Evolutionary conservation across 2,329 filamentous ascomycete genomes (phyloP).

Genomic region (Coleophoma cylindrospora): DNA sequence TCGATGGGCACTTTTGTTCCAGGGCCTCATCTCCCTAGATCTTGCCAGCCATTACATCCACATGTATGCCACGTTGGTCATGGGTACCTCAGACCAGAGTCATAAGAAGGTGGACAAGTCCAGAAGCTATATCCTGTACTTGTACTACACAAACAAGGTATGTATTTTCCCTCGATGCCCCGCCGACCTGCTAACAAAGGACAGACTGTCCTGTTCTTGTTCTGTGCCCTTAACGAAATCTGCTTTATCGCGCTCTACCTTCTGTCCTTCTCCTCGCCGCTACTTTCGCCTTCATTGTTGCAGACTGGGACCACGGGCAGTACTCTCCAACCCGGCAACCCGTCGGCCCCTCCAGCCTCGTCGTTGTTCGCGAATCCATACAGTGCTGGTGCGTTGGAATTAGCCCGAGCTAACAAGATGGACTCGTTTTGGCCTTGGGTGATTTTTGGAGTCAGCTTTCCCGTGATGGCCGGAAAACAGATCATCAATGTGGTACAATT

Average conservation of each 20-base stretch:
- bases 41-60: constrained; percentile 97
- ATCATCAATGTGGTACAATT: constrained; percentile 92
- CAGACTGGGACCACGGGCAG: constrained; percentile 45
- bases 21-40: constrained; percentile 86
- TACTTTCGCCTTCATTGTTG: constrained; percentile 79
- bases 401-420: constrained; percentile 92
- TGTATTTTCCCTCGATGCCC: constrained; percentile 22
- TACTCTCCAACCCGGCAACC: constrained; percentile 58
- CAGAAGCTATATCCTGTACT: constrained; percentile 82
- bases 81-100: constrained; percentile 72
- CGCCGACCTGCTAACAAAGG: background rate
- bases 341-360: constrained; percentile 65
- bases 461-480: constrained; percentile 89
- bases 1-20: constrained; percentile 89
- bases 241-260: constrained; percentile 99
- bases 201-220: constrained; percentile 84
- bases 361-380: constrained; percentile 83
- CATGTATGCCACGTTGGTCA: constrained; percentile 92
- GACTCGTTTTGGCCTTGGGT: constrained; percentile 74
- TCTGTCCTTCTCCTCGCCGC: constrained; percentile 90
- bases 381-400: constrained; percentile 86
- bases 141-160: constrained; percentile 98
- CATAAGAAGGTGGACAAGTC: constrained; percentile 93
- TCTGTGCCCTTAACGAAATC: constrained; percentile 86
- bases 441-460: constrained; percentile 72